Percentiles rank a stretch among this genome's conserved stretches.
phyloP scores from a whole-genome alignment of 768 basidiomycete genomes.

The Panaeolus papilionaceus region DNA sequence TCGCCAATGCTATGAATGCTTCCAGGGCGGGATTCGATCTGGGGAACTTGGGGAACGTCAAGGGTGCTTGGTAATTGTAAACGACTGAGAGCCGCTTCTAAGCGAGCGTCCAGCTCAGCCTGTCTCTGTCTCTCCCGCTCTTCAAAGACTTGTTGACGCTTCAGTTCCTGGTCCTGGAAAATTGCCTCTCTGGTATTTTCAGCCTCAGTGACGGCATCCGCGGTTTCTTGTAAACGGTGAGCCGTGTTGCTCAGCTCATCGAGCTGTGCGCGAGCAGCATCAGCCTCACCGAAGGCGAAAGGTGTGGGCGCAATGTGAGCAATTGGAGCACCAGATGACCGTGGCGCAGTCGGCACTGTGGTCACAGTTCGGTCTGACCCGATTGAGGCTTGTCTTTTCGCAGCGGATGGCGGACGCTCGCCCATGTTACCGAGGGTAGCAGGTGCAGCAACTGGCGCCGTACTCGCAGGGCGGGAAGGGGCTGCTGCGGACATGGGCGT shows the following conservation, averaged over 20 bases:
- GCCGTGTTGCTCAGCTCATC: slow-evolving; percentile 65
- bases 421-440: not conserved
- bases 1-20: slow-evolving; percentile 18
- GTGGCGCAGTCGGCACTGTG: not conserved
- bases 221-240: slow-evolving; percentile 52
- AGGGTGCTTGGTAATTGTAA: not conserved
- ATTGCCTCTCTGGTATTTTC: slow-evolving; percentile 70
- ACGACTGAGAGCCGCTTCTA: slow-evolving; percentile 4
- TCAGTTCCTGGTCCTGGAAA: slow-evolving; percentile 68
- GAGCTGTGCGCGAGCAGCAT: slow-evolving; percentile 57
- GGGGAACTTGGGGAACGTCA: not conserved
- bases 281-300: slow-evolving; percentile 46
- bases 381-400: not conserved
- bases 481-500: not conserved
- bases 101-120: slow-evolving; percentile 40
- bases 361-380: not conserved
- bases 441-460: not conserved
- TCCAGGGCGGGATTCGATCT: slow-evolving; percentile 6
- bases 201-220: slow-evolving; percentile 57
- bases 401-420: not conserved
- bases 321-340: not conserved
- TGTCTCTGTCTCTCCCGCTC: slow-evolving; percentile 66
- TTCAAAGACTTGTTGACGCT: slow-evolving; percentile 54
- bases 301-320: slow-evolving; percentile 32
- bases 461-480: not conserved